Conservation (phyloP, 2,329 filamentous ascomycete genomes). For the Sclerotinia trifoliorum region DNA sequence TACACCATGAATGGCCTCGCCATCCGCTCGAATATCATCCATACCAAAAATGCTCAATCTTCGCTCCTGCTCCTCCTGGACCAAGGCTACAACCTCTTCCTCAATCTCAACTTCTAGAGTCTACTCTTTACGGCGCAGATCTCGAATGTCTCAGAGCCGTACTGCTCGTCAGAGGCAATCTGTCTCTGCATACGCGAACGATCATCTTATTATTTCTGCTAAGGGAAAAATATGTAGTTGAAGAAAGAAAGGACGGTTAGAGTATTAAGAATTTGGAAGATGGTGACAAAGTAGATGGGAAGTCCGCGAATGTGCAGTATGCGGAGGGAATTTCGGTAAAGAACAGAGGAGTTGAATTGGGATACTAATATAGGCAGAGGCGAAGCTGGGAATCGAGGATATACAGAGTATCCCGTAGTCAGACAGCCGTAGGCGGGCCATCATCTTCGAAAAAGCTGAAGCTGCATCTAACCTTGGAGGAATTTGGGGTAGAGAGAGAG, state of each 20-base stretch:
- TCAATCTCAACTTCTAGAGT: conserved; percentile 4
- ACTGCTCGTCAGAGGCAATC: neutral
- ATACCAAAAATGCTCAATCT: neutral
- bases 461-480: neutral
- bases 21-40: neutral
- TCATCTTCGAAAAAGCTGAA: neutral
- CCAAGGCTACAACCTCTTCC: neutral
- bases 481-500: neutral
- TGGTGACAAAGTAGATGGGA: neutral
- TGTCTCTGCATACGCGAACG: conserved; percentile 9
- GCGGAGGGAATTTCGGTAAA: neutral
- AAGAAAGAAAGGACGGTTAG: neutral
- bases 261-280: neutral
- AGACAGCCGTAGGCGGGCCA: neutral
- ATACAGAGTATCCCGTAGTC: neutral
- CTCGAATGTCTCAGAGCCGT: neutral
- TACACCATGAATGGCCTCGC: neutral
- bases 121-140: neutral
- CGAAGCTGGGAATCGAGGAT: neutral
- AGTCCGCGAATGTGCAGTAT: neutral
- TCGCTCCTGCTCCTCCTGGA: neutral
- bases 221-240: conserved; percentile 5
- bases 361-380: neutral
- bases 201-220: neutral
- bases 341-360: neutral